Base-by-base conservation (phyloP, 2,329 filamentous ascomycete species). In the Cladobotryum mycophilum region DNA sequence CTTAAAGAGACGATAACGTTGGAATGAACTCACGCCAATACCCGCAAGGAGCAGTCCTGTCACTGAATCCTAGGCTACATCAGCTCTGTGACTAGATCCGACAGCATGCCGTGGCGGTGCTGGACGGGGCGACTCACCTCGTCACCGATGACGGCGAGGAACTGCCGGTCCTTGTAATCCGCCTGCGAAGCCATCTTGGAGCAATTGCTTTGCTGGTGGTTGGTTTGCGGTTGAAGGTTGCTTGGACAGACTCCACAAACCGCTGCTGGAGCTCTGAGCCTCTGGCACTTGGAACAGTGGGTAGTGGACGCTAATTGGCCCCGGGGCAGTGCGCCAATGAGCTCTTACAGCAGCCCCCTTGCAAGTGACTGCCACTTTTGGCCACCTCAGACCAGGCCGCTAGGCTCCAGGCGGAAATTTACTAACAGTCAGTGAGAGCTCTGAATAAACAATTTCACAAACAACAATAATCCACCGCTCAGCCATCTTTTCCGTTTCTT, bases 91-190 rank as follows among this genome's bases (percentile, higher is more conserved):
- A 37, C 17, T 22, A 4, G 5, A 17, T 41, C 15, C 38, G 12
- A 41, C 2, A 41, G 38, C 12, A 43, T 38, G 33, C 8, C 15
- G 22, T 36, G 13, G 14, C 7, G 18, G 14, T 8, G 8, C 14
- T 22, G 5, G 18, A 41, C n/a, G n/a, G 7, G 25, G 18, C 11
- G 12, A 50, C 69, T 56, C 66, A 89, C 93, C 82, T 99, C 93
- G 70, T 99, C 93, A 47, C 93, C 93, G 66, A 99, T 99, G 45
- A 99, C 92, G 57, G 93, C 93, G 53, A 99, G 82, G 67, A 99
- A 96, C 73, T 99, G 87, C 63, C 93, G 82, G 72, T 97, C 90
- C 74, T 90, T 85, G 70, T 77, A 85, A 59, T 82, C 79, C 56
- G 76, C 73, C 60, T 79, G 74, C 43, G 74, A 73, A 52, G 76